Conservation (phyloP, 371 early-diverging fungal species). For the Zancudomyces culisetae region DNA sequence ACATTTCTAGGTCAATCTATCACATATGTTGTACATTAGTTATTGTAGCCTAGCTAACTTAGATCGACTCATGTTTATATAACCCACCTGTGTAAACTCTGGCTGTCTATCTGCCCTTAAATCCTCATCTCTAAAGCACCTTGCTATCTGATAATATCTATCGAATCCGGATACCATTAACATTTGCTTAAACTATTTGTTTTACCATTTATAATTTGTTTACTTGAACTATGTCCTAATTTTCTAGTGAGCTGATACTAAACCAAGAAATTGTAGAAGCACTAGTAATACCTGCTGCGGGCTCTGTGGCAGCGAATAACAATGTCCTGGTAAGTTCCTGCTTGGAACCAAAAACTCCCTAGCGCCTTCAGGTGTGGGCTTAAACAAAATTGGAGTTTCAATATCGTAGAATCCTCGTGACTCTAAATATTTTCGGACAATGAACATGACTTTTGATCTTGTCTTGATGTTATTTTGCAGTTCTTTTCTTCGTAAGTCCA, state of each 20-base stretch:
- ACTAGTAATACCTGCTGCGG: slow-evolving; percentile 64
- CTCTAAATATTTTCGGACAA: slow-evolving; percentile 39
- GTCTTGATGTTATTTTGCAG: slow-evolving; percentile 55
- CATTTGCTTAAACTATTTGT: slow-evolving; percentile 49
- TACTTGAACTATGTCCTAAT: no score
- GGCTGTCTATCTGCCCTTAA: slow-evolving; percentile 78
- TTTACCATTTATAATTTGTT: background rate
- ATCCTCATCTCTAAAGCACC: slow-evolving; percentile 87
- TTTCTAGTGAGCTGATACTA: background rate
- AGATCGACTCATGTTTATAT: no score
- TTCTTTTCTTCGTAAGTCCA: slow-evolving; percentile 59
- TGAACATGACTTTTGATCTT: slow-evolving; percentile 40
- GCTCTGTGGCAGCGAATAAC: slow-evolving; percentile 79
- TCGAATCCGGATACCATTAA: slow-evolving; percentile 80
- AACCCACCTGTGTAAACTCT: slow-evolving; percentile 68
- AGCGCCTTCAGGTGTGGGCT: slow-evolving; percentile 88
- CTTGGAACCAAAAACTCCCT: slow-evolving; percentile 88
- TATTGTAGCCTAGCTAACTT: no score
- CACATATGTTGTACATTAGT: background rate
- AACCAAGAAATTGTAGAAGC: background rate
- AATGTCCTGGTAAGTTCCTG: slow-evolving; percentile 36
- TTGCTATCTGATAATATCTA: slow-evolving; percentile 79
- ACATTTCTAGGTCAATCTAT: slow-evolving; percentile 77
- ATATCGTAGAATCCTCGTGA: slow-evolving; percentile 65
- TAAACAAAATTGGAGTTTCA: slow-evolving; percentile 81